Conservation (phyloP, 2,329 filamentous ascomycete species). For the Laburnicola sp. region DNA sequence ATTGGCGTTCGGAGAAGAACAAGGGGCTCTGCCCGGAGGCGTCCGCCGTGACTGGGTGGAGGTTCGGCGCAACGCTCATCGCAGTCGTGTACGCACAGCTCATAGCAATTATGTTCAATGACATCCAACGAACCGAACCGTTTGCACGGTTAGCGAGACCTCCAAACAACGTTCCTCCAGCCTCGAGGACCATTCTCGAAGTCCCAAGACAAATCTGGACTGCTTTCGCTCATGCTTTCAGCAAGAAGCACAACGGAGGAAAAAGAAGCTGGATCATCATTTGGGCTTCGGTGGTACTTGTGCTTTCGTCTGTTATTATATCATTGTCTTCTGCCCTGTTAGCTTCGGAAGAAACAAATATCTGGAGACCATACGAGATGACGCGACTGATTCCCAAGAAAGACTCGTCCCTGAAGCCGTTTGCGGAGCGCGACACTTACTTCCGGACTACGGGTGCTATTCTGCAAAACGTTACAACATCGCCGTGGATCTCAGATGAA, state of each 20-base stretch:
- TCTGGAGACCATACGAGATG: neutral
- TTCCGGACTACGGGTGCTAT: slow-evolving; percentile 6
- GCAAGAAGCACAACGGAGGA: slow-evolving; percentile 15
- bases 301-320: slow-evolving; percentile 20
- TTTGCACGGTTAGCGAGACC: slow-evolving; percentile 7
- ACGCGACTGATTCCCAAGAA: neutral
- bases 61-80: slow-evolving; percentile 7
- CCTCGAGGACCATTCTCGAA: slow-evolving; percentile 17
- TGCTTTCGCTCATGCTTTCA: slow-evolving; percentile 20
- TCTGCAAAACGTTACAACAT: slow-evolving; percentile 4
- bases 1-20: slow-evolving; percentile 14
- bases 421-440: slow-evolving; percentile 5
- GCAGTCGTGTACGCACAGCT: slow-evolving; percentile 5
- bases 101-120: slow-evolving; percentile 2
- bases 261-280: slow-evolving; percentile 16
- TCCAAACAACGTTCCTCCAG: neutral
- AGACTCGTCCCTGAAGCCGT: slow-evolving; percentile 3
- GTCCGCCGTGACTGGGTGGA: slow-evolving; percentile 9
- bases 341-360: slow-evolving; percentile 4
- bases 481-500: slow-evolving; percentile 6
- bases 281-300: slow-evolving; percentile 11
- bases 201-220: slow-evolving; percentile 28
- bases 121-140: slow-evolving; percentile 6
- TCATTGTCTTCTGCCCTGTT: slow-evolving; percentile 21
- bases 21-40: slow-evolving; percentile 14